Base-by-base conservation (phyloP, 192 early-diverging fungal genomes). In the Lunasporangiospora selenospora region DNA sequence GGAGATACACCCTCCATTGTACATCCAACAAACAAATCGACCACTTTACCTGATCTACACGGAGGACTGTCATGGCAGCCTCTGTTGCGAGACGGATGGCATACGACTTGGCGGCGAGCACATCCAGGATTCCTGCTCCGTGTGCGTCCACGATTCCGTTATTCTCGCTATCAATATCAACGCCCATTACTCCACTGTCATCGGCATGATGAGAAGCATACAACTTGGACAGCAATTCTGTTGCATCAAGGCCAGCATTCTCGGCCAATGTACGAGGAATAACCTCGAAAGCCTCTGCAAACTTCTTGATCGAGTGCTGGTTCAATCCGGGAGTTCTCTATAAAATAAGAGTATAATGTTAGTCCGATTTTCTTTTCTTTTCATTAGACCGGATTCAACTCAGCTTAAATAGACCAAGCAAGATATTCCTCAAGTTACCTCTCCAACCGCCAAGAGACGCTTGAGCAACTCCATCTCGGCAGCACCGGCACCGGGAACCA, bases 221-320 rank as follows among this genome's bases (percentile, higher is more conserved):
- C 60, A 99, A 81, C 67, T 92, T 89, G 7, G 95, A 94, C 34
- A 98, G 86, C 42, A 94, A 80, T 65, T 95, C 94, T 0, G 95
- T 97, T 65, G 92, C 89, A 75, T 97, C 93, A 76, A 98, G 80
- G 56, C 97, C 97, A 24, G 90, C 95, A 73, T 96, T 96, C 70
- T 98, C 95, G 45, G 90, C 89, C 61, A 98, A 80, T 13, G 97
- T 98, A 61, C 94, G 85, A 30, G 97, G 94, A 77, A 97, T 89
- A 9, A 97, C 92, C 75, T 98, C 95, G 39, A 98, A 83, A 15
- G 95, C 89, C 75, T 96, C 92, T 15, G 92, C 95, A 84, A 92
- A 98, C 75, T 95, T 93, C 76, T 95, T 93, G 70, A 98, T 93
- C 19, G 94, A 90, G 73, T 98, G 94, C 78, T 98, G 97, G 77